Conservation (phyloP, 805 yeast genomes). For the Torulaspora gathmanii region DNA sequence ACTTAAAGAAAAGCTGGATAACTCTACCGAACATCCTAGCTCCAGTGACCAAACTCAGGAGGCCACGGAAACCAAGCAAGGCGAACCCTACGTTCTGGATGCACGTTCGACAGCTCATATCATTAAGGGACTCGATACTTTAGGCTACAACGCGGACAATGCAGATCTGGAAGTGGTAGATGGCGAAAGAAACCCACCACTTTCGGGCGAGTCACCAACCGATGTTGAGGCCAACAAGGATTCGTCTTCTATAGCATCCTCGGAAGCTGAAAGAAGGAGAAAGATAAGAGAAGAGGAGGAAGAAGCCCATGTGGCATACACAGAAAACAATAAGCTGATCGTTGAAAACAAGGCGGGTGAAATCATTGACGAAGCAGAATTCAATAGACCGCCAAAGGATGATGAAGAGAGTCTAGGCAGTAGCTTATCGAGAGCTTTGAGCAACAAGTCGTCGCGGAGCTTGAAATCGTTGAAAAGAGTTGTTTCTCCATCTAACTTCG, state of each 20-base stretch:
- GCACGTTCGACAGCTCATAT: constrained; percentile 13
- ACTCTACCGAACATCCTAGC: constrained; percentile 11
- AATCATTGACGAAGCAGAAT: constrained; percentile 52
- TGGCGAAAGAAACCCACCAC: background rate
- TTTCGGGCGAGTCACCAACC: constrained; percentile 8
- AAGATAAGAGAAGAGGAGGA: constrained; percentile 29
- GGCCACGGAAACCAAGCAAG: background rate
- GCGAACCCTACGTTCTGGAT: constrained; percentile 7
- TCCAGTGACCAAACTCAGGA: constrained; percentile 12
- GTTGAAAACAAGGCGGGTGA: constrained; percentile 86
- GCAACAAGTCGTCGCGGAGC: constrained; percentile 30
- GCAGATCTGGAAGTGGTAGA: constrained; percentile 7
- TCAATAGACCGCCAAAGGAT: constrained; percentile 28
- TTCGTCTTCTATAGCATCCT: constrained; percentile 10
- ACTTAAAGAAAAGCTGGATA: constrained; percentile 3
- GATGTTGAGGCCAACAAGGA: constrained; percentile 8
- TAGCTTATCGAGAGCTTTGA: constrained; percentile 13
- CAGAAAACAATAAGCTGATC: constrained; percentile 65
- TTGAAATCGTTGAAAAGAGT: constrained; percentile 29
- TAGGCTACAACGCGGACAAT: constrained; percentile 6
- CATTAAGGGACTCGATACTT: constrained; percentile 12
- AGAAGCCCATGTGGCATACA: constrained; percentile 44
- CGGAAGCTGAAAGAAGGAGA: constrained; percentile 20
- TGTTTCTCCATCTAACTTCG: constrained; percentile 21
- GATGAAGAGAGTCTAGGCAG: constrained; percentile 23